These are phyloP conservation scores for Paracoccidioides lutzii DNA, from an alignment of 2,329 filamentous ascomycete species.

Conservation along the genomic window DNA sequence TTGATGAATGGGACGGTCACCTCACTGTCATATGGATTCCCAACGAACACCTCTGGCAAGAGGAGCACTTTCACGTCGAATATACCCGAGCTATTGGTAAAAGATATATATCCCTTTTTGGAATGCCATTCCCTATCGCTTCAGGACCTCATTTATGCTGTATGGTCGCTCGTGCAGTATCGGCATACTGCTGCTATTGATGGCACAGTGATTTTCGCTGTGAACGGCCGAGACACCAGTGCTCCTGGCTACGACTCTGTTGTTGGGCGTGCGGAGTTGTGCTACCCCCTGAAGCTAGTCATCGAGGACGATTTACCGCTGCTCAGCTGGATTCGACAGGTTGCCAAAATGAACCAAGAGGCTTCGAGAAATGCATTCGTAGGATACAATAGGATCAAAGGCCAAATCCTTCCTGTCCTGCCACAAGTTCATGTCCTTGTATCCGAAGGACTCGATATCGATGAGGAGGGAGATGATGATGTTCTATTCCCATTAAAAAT, in stretches of 20 bases:
- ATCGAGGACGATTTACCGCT: neutral
- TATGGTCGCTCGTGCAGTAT: conserved; percentile 1
- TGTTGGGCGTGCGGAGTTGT: neutral
- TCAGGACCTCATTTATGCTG: neutral
- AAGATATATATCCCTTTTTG: neutral
- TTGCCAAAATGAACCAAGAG: neutral
- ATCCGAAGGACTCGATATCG: neutral
- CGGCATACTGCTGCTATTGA: neutral
- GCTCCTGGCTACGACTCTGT: neutral
- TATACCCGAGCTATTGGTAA: neutral
- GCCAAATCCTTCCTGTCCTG: neutral
- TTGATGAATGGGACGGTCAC: neutral
- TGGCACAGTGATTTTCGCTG: neutral
- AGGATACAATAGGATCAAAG: neutral
- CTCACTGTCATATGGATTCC: neutral
- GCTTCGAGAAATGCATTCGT: neutral
- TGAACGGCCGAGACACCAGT: neutral
- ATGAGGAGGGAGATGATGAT: neutral
- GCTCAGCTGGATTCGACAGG: neutral
- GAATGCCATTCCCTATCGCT: neutral
- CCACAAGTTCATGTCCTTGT: neutral
- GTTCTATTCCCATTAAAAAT: neutral
- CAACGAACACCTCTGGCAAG: neutral
- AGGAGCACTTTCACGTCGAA: neutral
- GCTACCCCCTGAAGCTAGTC: neutral